phyloP scores from a whole-genome alignment of 352 stramenopile species.

The Globisporangium recalcitrans region DNA sequence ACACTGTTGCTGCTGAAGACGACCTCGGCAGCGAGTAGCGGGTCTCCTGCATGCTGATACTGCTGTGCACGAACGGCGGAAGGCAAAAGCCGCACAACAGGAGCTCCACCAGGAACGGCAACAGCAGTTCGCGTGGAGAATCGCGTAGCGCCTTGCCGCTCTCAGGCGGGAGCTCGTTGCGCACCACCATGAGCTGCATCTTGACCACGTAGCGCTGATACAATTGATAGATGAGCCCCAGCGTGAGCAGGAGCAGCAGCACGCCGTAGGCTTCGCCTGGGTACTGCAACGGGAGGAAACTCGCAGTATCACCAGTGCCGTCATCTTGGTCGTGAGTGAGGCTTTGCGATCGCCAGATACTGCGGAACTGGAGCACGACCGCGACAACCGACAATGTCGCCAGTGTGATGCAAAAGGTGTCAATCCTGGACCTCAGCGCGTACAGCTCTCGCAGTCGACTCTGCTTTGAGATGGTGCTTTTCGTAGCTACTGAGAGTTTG shows the following conservation, averaged over 20 bases:
- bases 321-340: neutral
- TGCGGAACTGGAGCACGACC: constrained; percentile 51
- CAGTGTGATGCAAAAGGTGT: constrained; percentile 33
- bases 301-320: constrained; percentile 6
- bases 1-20: neutral
- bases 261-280: constrained; percentile 49
- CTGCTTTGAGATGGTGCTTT: constrained; percentile 19
- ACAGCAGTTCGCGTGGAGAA: constrained; percentile 26
- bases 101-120: constrained; percentile 41
- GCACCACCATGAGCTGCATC: constrained; percentile 44
- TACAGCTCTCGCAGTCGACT: constrained; percentile 26
- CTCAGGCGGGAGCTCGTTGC: constrained; percentile 36
- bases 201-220: constrained; percentile 46
- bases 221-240: constrained; percentile 35
- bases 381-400: constrained; percentile 30
- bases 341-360: constrained; percentile 41
- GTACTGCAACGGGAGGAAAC: constrained; percentile 22
- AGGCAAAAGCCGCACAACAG: constrained; percentile 36
- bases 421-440: constrained; percentile 25
- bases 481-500: neutral
- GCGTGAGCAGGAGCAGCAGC: constrained; percentile 39
- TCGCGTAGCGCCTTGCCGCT: constrained; percentile 15
- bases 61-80: constrained; percentile 44
- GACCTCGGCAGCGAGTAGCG: constrained; percentile 30
- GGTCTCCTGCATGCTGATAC: constrained; percentile 37